Evolutionary conservation across 1,284 basidiomycete species (phyloP), one percentile per base, ranked within the genome.

Genomic region (Coniferiporia weirii): DNA sequence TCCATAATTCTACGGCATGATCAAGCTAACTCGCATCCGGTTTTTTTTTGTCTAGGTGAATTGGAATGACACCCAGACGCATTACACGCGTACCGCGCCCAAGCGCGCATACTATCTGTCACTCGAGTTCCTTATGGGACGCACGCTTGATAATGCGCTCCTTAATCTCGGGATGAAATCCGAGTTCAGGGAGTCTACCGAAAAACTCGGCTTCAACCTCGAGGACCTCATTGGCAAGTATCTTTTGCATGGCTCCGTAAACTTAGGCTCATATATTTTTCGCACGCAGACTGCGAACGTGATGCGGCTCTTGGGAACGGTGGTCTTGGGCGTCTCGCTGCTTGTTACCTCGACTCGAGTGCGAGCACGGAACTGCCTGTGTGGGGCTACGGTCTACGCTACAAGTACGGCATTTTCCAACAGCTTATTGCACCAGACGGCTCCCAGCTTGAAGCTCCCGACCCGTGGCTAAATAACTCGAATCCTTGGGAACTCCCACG

Each of bases 351-450:
- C 62, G 91, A 93, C 68, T 91, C 89, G 4, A 83, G 81, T 53
- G 88, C 93, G 1, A 90, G 88, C 10, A 86, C 92, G 68, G 89
- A 91, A 66, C 76, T 89, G 2, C 87, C 87, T 1, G 82, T 93
- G 38, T 95, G 93, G 91, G 93, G 93, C 47, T 95, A 95, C 67
- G 92, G 92, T 56, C 74, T 95, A 57, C 78, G 91, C 56, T 92
- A 94, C 79, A 87, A 91, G 69, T 95, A 94, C 66, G 93, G 93
- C 66, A 95, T 97, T 73, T 97, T 97, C 82, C 90, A 94, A 73
- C 95, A 97, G 75, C 81, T 94, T 58, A 92, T 93, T 69, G 83
- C 83, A 10, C 84, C 91, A 9, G 87, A 91, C 59, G 92, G 93
- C 19, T 82, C 87, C 50, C 91, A 94, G 71, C 84, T 95, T 5